A percentile compares a stretch with the other conserved stretches of the same genome.
These are phyloP conservation scores for Colletotrichum brevisporum DNA, from an alignment of 2,329 filamentous ascomycete genomes.

Conservation along the genomic window DNA sequence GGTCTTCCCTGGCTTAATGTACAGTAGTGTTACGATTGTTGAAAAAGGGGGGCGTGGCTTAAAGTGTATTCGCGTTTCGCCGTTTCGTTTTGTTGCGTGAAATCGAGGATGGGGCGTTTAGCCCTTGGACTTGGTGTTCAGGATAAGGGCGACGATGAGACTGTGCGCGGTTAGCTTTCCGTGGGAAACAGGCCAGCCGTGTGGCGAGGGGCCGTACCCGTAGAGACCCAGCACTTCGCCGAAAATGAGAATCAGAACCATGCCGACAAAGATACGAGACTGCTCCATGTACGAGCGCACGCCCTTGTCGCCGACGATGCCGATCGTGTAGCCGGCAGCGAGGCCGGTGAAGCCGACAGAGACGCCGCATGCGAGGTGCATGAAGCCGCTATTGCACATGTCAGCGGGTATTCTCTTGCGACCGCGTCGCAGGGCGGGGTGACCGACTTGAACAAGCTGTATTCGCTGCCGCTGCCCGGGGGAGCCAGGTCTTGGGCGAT, in stretches of 20 bases:
- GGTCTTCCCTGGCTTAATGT: slow-evolving; percentile 36
- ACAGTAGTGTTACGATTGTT: slow-evolving; percentile 34
- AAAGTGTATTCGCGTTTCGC: slow-evolving; percentile 17
- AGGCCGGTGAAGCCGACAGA: slow-evolving; percentile 93
- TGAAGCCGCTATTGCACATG: slow-evolving; percentile 76
- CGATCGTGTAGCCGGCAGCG: slow-evolving; percentile 96
- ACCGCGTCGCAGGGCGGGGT: not conserved
- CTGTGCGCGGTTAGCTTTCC: slow-evolving; percentile 57
- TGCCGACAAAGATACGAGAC: slow-evolving; percentile 95
- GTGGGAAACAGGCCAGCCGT: not conserved
- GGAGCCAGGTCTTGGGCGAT: slow-evolving; percentile 92
- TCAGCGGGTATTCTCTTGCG: slow-evolving; percentile 37
- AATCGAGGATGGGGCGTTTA: slow-evolving; percentile 48
- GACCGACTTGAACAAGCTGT: slow-evolving; percentile 86
- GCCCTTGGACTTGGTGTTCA: slow-evolving; percentile 87
- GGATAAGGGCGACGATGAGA: slow-evolving; percentile 91
- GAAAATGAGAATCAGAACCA: slow-evolving; percentile 99
- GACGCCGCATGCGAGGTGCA: slow-evolving; percentile 92
- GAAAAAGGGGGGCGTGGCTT: slow-evolving; percentile 19
- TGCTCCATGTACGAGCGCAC: slow-evolving; percentile 97
- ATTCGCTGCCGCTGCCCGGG: slow-evolving; percentile 71
- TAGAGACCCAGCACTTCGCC: slow-evolving; percentile 97
- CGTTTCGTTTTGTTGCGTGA: slow-evolving; percentile 12
- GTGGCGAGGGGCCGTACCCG: slow-evolving; percentile 74
- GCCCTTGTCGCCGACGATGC: slow-evolving; percentile 93